Base-by-base conservation (phyloP, 139 green algal species). In the Micromonas commoda region DNA sequence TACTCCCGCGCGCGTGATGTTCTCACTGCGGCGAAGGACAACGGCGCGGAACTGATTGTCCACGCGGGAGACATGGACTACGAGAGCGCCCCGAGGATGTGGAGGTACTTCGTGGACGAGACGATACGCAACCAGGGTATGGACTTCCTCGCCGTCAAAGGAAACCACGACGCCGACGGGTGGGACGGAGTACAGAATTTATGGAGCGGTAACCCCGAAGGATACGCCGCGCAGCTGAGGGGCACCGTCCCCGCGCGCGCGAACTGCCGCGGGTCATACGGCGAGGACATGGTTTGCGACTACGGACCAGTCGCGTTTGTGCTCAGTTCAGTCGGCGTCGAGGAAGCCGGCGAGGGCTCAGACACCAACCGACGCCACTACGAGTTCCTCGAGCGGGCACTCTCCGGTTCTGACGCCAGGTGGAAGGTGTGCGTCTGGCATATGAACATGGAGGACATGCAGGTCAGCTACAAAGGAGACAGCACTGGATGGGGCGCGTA, bases 361-460 rank as follows among this genome's bases (percentile, higher is more conserved):
- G n/a, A 39, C n/a, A 28, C 35, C 20, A 78, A 78, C n/a, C 51
- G 33, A 54, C 33, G n/a, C 28, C 72, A 78, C 13, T 68, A 71
- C 4, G 32, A 34, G 21, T 68, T 57, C n/a, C 24, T 78, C 3
- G 54, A 69, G 2, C 19, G 45, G 19, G 33, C 5, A 9, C 53
- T 78, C 4, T 23, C 5, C 28, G 28, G 45, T 19, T 53, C 24
- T 34, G 23, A n/a, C 20, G 39, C 72, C 6, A 33, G 21, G 33
- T 78, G 72, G 72, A 78, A 78, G 33, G 31, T 78, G 26, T 78
- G 72, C 33, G 72, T 69, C 24, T 78, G 72, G 72, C 72, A 78
- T 9, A 78, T 78, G 72, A 78, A 51, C 21, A 78, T 78, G 72
- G 38, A 68, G 3, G 21, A 69, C 1, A 37, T 78, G 52, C 72